phyloP scores from a whole-genome alignment of 768 basidiomycete genomes.

The Tylopilus sp. region DNA sequence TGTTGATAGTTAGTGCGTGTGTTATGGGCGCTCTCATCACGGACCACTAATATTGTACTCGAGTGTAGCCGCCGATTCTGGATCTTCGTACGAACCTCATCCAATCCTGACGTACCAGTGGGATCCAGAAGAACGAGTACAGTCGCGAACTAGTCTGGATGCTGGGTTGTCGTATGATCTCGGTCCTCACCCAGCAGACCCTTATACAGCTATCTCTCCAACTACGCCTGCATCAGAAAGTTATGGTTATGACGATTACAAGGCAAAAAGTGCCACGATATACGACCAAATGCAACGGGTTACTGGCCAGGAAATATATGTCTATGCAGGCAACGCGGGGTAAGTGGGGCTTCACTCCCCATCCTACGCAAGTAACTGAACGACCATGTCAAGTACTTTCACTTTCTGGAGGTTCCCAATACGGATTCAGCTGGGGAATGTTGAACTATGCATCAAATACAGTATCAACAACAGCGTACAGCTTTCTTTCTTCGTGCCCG shows the following conservation, averaged over 20 bases:
- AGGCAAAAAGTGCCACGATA: constrained; percentile 17
- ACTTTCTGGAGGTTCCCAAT: constrained; percentile 96
- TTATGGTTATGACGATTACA: constrained; percentile 10
- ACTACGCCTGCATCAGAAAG: constrained; percentile 4
- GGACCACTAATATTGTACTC: neutral
- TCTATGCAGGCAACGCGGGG: constrained; percentile 58
- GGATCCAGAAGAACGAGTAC: constrained; percentile 52
- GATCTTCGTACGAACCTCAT: constrained; percentile 72
- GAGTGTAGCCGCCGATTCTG: constrained; percentile 64
- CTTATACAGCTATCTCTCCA: constrained; percentile 44
- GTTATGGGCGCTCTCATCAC: neutral
- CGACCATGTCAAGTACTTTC: constrained; percentile 53
- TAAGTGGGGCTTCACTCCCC: constrained; percentile 30
- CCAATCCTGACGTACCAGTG: constrained; percentile 69
- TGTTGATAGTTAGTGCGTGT: constrained; percentile 80
- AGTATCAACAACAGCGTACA: constrained; percentile 76
- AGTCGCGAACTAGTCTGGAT: constrained; percentile 12
- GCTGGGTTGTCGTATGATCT: constrained; percentile 48
- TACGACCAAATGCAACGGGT: constrained; percentile 41
- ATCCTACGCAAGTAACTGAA: neutral
- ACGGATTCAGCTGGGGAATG: constrained; percentile 65
- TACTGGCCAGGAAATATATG: constrained; percentile 68
- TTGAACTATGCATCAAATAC: constrained; percentile 79
- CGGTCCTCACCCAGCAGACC: constrained; percentile 73
- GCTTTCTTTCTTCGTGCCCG: constrained; percentile 83